Percentiles rank a stretch among this genome's conserved stretches.
Conservation (phyloP, 2,329 filamentous ascomycete genomes). For the Dendrostoma leiphaemia region DNA sequence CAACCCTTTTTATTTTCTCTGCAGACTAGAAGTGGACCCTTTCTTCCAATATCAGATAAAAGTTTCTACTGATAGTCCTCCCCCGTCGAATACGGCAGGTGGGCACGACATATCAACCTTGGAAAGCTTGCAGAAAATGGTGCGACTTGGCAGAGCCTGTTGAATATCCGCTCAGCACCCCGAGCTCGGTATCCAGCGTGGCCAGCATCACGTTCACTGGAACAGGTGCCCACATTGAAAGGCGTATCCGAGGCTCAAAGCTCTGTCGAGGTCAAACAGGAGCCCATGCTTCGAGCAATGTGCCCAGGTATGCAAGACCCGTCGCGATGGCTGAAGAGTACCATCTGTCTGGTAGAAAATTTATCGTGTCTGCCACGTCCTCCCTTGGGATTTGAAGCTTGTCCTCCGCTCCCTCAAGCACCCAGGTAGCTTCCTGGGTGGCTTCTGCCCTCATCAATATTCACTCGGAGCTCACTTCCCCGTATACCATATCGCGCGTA, state of each 20-base stretch:
- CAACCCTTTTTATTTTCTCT: not conserved
- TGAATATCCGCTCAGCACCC: not conserved
- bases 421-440: not conserved
- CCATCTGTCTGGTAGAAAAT: not conserved
- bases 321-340: not conserved
- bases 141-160: not conserved
- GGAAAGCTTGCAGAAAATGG: not conserved
- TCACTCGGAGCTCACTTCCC: not conserved
- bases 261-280: too few relatives aligned
- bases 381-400: not conserved
- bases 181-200: not conserved
- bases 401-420: not conserved
- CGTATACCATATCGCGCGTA: too few relatives aligned
- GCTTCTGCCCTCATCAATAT: too few relatives aligned
- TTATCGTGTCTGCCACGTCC: not conserved
- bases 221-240: not conserved
- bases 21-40: not conserved
- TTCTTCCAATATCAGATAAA: not conserved
- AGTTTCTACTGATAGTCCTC: not conserved
- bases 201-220: too few relatives aligned
- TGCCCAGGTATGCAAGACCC: not conserved
- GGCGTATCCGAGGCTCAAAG: not conserved
- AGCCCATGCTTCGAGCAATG: too few relatives aligned
- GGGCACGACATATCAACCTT: not conserved
- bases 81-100: not conserved